These are phyloP conservation scores for Clarkia xantiana DNA, from an alignment of 345 rosid genomes.

Conservation along the genomic window DNA sequence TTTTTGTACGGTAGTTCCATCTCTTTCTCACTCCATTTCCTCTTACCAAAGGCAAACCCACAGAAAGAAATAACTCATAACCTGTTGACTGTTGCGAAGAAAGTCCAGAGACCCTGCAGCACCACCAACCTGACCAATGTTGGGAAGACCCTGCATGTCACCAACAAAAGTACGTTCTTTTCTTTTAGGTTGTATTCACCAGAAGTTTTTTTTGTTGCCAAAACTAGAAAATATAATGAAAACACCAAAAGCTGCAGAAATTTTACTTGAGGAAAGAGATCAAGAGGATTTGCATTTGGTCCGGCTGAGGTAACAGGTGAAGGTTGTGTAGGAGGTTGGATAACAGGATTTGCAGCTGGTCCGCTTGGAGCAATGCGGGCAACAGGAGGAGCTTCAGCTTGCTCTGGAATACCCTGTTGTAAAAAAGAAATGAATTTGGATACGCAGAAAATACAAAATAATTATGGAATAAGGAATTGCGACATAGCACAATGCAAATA, in stretches of 20 bases:
- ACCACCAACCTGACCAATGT: conserved; percentile 51
- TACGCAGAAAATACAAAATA: background rate
- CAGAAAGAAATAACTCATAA: conserved; percentile 3
- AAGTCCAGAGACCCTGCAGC: conserved; percentile 77
- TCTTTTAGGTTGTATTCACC: too few species aligned
- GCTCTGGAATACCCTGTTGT: conserved; percentile 62
- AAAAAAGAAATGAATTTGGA: background rate
- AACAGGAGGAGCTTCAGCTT: conserved; percentile 48
- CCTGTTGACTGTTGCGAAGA: conserved; percentile 84
- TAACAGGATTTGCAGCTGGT: conserved; percentile 41
- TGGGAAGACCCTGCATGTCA: conserved; percentile 67
- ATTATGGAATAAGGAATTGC: background rate
- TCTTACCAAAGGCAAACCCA: too few species aligned
- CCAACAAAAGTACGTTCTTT: too few species aligned
- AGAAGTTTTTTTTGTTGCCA: too few species aligned
- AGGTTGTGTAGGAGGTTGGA: conserved; percentile 36
- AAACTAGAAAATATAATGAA: too few species aligned
- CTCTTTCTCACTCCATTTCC: too few species aligned
- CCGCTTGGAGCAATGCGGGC: conserved; percentile 25
- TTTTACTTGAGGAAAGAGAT: conserved; percentile 86
- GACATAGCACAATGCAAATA: background rate
- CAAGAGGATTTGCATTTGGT: conserved; percentile 81
- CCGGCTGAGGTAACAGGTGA: conserved; percentile 38
- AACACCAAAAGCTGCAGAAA: background rate
- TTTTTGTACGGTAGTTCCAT: too few species aligned